Conservation (phyloP, 129 eudicot species). For the Pittosporum tobira region DNA sequence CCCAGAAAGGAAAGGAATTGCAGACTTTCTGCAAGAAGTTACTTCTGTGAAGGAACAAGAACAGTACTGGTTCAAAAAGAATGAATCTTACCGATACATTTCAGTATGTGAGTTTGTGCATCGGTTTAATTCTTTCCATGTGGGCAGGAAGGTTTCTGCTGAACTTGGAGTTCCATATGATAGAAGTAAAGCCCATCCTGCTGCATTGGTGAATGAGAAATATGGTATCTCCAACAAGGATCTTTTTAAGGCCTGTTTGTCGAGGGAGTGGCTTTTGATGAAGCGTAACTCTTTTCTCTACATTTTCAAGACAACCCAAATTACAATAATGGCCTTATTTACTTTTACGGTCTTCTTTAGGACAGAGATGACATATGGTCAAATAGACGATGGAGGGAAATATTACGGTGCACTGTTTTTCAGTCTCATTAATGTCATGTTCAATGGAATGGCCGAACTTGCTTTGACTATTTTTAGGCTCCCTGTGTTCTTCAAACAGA, state of each 20-base stretch:
- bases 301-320: conserved; percentile 71
- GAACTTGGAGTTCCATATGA: conserved; percentile 55
- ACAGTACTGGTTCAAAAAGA: conserved; percentile 68
- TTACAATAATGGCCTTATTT: conserved; percentile 69
- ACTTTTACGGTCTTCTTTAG: conserved; percentile 75
- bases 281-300: conserved; percentile 65
- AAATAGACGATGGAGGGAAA: conserved; percentile 55
- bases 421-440: conserved; percentile 70
- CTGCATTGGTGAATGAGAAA: conserved; percentile 63
- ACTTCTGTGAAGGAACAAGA: conserved; percentile 80
- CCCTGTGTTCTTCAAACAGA: conserved; percentile 77
- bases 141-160: conserved; percentile 31
- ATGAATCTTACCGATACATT: conserved; percentile 47
- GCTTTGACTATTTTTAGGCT: conserved; percentile 63
- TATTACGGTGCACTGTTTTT: conserved; percentile 75
- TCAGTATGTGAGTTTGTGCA: conserved; percentile 58
- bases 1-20: conserved; percentile 84
- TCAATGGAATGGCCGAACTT: conserved; percentile 79
- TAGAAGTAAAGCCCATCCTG: conserved; percentile 59
- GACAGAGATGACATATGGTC: conserved; percentile 54
- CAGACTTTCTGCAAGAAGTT: conserved; percentile 76
- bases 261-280: conserved; percentile 85
- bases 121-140: conserved; percentile 42
- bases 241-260: conserved; percentile 61
- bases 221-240: conserved; percentile 71